phyloP scores from a whole-genome alignment of 305 asterid species.

The Fraxinus nigra region DNA sequence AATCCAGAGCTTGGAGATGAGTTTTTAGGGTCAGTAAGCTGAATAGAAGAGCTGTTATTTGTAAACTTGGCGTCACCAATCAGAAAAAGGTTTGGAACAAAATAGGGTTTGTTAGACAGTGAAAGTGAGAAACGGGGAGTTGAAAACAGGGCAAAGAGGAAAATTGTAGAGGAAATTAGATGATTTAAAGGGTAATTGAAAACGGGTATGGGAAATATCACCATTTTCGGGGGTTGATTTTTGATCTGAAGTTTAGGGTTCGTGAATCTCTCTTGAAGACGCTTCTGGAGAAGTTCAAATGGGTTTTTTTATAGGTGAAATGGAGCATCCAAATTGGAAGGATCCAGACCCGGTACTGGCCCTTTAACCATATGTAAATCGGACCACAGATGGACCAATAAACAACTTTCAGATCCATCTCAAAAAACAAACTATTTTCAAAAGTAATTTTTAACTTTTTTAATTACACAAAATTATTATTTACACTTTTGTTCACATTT shows the following conservation, averaged over 20 bases:
- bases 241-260: slow-evolving; percentile 12
- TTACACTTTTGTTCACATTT: too few relatives aligned
- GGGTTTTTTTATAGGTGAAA: neutral
- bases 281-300: neutral
- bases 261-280: too few relatives aligned
- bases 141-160: slow-evolving; percentile 23
- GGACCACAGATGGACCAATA: too few relatives aligned
- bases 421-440: too few relatives aligned
- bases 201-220: slow-evolving; percentile 14
- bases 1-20: slow-evolving; percentile 61
- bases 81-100: slow-evolving; percentile 42
- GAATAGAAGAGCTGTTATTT: slow-evolving; percentile 34
- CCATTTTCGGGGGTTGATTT: slow-evolving; percentile 19
- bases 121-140: slow-evolving; percentile 31
- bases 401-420: too few relatives aligned
- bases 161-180: slow-evolving; percentile 18
- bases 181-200: slow-evolving; percentile 18
- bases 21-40: slow-evolving; percentile 47
- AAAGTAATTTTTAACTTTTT: too few relatives aligned
- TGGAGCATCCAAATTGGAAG: neutral
- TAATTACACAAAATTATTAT: too few relatives aligned
- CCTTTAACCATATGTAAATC: too few relatives aligned
- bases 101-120: neutral
- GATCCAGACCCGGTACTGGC: neutral
- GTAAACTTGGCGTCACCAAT: slow-evolving; percentile 57